Evolutionary conservation across 2,329 filamentous ascomycete genomes (phyloP).

Genomic region (Diaporthe sp.): DNA sequence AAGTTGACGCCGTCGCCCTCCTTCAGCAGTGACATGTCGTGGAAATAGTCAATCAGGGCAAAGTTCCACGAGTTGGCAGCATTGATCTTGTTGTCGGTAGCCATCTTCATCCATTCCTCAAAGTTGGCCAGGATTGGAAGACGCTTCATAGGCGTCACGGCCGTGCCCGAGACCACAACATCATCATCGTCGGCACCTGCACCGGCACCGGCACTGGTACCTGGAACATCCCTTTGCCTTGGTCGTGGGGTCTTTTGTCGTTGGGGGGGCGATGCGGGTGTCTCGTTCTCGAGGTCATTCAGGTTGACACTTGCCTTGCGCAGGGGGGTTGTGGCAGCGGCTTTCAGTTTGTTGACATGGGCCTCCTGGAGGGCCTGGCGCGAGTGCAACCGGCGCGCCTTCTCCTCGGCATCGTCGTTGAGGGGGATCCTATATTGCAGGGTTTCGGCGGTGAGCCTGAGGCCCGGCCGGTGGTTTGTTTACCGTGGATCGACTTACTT

Average conservation of each 20-base stretch:
- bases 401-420: slow-evolving; percentile 95
- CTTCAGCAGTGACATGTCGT: slow-evolving; percentile 97
- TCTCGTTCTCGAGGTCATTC: slow-evolving; percentile 70
- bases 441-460: neutral
- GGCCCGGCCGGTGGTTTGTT: slow-evolving; percentile 2
- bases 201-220: slow-evolving; percentile 47
- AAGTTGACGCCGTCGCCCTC: slow-evolving; percentile 99
- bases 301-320: slow-evolving; percentile 74
- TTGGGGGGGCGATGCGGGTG: slow-evolving; percentile 66
- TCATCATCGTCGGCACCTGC: slow-evolving; percentile 65
- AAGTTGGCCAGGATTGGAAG: slow-evolving; percentile 97
- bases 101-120: slow-evolving; percentile 99
- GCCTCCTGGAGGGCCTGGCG: slow-evolving; percentile 90
- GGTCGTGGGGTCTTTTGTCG: slow-evolving; percentile 63
- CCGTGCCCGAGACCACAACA: slow-evolving; percentile 77
- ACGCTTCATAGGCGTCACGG: slow-evolving; percentile 95
- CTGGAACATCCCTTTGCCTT: slow-evolving; percentile 50
- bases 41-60: slow-evolving; percentile 99
- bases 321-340: slow-evolving; percentile 78
- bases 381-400: slow-evolving; percentile 87
- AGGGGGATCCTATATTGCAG: slow-evolving; percentile 80
- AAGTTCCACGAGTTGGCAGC: slow-evolving; percentile 99
- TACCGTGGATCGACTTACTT: slow-evolving; percentile 60
- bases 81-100: slow-evolving; percentile 99
- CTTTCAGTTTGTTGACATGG: slow-evolving; percentile 92